Evolutionary conservation across 179 eudicot species (phyloP).

Genomic region (Beta corolliflora): DNA sequence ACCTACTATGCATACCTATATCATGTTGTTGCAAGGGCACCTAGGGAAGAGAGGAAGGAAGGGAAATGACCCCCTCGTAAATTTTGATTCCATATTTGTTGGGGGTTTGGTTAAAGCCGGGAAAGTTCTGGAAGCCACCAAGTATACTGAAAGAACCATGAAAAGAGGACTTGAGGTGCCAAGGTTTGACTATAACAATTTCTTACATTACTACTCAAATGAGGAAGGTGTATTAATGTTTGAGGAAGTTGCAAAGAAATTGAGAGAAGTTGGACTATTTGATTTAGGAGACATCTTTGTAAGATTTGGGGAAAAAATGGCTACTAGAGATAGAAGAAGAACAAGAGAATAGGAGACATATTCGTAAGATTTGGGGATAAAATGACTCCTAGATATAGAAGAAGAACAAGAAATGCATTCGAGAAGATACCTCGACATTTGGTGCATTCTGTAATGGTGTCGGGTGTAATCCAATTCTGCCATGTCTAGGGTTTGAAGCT

Average conservation of each 20-base stretch:
- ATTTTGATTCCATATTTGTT: conserved; percentile 85
- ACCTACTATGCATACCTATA: conserved; percentile 84
- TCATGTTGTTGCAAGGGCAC: conserved; percentile 89
- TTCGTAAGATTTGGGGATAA: conserved; percentile 77
- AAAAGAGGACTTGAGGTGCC: conserved; percentile 81
- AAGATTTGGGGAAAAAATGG: conserved; percentile 89
- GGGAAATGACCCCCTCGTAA: conserved; percentile 77
- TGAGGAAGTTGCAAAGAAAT: conserved; percentile 65
- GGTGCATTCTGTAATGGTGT: neutral
- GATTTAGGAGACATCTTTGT: conserved; percentile 79
- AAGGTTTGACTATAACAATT: conserved; percentile 76
- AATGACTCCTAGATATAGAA: conserved; percentile 89
- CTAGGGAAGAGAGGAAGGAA: conserved; percentile 86
- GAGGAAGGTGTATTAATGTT: conserved; percentile 89
- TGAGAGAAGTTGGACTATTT: conserved; percentile 81
- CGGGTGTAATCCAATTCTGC: neutral
- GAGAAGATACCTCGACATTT: conserved; percentile 21
- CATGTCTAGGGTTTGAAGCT: neutral
- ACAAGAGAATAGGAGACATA: conserved; percentile 58
- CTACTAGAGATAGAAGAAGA: conserved; percentile 86
- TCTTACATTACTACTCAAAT: conserved; percentile 74
- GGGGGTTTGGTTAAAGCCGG: conserved; percentile 88
- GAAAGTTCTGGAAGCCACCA: conserved; percentile 56
- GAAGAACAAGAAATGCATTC: conserved; percentile 43
- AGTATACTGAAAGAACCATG: conserved; percentile 59